phyloP scores from a whole-genome alignment of 352 stramenopile species.

The Blastocystis sp. region DNA sequence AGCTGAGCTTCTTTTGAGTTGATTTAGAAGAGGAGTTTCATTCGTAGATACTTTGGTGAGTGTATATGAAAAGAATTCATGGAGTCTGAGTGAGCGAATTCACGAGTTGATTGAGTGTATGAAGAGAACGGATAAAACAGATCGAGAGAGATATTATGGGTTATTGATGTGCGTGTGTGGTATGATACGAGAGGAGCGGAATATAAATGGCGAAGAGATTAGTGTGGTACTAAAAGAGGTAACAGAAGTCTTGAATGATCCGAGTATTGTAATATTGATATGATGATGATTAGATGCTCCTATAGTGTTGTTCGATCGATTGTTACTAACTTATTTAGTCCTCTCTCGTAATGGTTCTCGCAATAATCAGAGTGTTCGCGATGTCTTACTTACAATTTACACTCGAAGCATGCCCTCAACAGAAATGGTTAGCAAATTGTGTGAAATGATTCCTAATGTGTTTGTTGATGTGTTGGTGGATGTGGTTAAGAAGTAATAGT shows the following conservation, averaged over 20 bases:
- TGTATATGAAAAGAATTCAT: slow-evolving; percentile 11
- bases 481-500: neutral
- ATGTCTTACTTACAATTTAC: neutral
- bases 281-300: neutral
- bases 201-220: neutral
- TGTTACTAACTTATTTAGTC: slow-evolving; percentile 4
- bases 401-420: neutral
- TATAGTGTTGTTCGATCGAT: neutral
- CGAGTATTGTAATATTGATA: neutral
- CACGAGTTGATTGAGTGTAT: neutral
- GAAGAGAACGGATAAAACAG: neutral
- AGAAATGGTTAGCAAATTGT: neutral
- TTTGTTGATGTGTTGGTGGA: slow-evolving; percentile 9
- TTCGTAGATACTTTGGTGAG: neutral
- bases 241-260: neutral
- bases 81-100: neutral
- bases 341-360: neutral
- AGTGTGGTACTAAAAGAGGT: neutral
- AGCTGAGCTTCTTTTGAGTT: neutral
- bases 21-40: neutral
- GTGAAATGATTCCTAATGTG: neutral
- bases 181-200: neutral
- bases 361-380: neutral
- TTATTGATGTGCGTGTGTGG: slow-evolving; percentile 9
- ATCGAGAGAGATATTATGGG: slow-evolving; percentile 5